These are phyloP conservation scores for Leishmania major DNA, from an alignment of 208 protist genomes.

Conservation along the genomic window DNA sequence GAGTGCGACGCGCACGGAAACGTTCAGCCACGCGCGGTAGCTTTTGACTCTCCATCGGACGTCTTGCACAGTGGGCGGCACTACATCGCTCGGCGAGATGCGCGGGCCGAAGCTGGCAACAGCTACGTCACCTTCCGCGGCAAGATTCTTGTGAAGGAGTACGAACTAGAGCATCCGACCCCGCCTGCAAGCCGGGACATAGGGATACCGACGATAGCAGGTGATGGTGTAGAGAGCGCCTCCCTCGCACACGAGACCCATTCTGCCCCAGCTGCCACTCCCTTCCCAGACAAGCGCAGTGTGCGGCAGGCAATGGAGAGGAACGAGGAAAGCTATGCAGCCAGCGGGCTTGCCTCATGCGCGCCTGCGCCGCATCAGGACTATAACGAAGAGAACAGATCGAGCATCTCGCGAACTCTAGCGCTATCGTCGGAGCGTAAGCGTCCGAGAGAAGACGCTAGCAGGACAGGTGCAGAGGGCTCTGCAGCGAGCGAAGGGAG, in stretches of 20 bases:
- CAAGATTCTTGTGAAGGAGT: constrained; percentile 85
- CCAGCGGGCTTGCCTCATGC: not conserved
- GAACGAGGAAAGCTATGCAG: constrained; percentile 10
- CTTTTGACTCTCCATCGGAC: constrained; percentile 83
- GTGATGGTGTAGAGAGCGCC: not conserved
- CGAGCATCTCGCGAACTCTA: constrained; percentile 25
- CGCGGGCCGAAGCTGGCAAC: constrained; percentile 31
- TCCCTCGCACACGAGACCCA: not conserved
- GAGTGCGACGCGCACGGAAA: constrained; percentile 76
- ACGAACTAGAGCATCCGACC: constrained; percentile 56
- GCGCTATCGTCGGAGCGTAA: constrained; percentile 28
- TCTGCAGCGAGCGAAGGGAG: not conserved
- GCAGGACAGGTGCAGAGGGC: not conserved
- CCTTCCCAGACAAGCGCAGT: constrained; percentile 11
- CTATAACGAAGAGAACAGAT: constrained; percentile 1
- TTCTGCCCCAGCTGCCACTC: constrained; percentile 11
- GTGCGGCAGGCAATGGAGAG: not conserved
- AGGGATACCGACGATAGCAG: not conserved
- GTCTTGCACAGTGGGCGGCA: constrained; percentile 73
- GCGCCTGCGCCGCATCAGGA: not conserved
- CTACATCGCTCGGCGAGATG: constrained; percentile 80
- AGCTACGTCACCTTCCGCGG: constrained; percentile 79
- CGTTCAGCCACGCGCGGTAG: constrained; percentile 72
- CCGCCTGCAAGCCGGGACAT: constrained; percentile 13
- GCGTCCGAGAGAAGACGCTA: constrained; percentile 26